phyloP scores from a whole-genome alignment of 2,329 filamentous ascomycete genomes.

The Ascochyta viciae-villosae region DNA sequence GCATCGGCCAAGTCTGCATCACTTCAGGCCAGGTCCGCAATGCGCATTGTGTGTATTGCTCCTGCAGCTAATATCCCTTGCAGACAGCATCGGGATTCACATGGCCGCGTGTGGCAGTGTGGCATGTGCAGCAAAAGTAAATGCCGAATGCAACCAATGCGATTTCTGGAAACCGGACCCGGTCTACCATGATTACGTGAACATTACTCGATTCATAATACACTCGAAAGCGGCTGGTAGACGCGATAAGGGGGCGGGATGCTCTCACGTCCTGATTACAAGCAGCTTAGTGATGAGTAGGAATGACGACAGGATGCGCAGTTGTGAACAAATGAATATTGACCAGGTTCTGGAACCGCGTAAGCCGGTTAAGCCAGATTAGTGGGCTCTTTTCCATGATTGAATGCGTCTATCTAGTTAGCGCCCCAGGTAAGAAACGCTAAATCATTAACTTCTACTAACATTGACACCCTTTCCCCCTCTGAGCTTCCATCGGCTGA shows the following conservation, averaged over 20 bases:
- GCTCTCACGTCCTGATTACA: neutral
- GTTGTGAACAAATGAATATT: slow-evolving; percentile 18
- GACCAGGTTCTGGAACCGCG: slow-evolving; percentile 22
- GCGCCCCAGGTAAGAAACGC: slow-evolving; percentile 19
- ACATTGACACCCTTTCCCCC: slow-evolving; percentile 30
- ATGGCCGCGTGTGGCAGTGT: slow-evolving; percentile 2
- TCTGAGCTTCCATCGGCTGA: slow-evolving; percentile 19
- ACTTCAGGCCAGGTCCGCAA: neutral
- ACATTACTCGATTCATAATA: too few species aligned
- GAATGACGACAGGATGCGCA: slow-evolving; percentile 9
- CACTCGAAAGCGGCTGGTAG: too few species aligned
- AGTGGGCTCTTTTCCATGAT: slow-evolving; percentile 35
- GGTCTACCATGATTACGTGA: too few species aligned
- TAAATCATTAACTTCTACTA: slow-evolving; percentile 37
- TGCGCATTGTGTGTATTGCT: slow-evolving; percentile 4
- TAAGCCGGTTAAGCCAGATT: slow-evolving; percentile 16
- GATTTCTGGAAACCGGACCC: neutral
- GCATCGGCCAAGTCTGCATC: neutral
- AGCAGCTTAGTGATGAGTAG: slow-evolving; percentile 2
- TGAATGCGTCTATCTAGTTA: slow-evolving; percentile 40
- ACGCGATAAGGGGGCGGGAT: neutral
- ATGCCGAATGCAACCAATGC: slow-evolving; percentile 3
- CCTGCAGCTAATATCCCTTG: slow-evolving; percentile 19
- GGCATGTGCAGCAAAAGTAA: slow-evolving; percentile 21
- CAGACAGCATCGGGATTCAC: slow-evolving; percentile 13